These are phyloP conservation scores for Colletotrichum spaethianum DNA, from an alignment of 2,329 filamentous ascomycete species.

Conservation along the genomic window DNA sequence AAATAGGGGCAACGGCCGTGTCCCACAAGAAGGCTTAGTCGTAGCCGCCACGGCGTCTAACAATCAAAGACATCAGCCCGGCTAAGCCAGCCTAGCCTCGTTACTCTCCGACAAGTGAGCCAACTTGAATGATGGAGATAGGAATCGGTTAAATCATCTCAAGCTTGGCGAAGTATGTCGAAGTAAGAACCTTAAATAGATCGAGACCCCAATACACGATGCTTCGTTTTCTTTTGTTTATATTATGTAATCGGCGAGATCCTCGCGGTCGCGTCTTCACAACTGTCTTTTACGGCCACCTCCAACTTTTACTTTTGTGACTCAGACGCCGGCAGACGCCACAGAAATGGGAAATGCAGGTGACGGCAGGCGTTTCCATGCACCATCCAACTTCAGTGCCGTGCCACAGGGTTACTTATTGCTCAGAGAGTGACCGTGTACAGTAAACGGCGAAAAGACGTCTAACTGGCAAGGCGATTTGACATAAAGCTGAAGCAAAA, in stretches of 20 bases:
- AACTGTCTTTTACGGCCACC: not conserved
- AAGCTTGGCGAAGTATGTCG: not conserved
- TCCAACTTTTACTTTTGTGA: not conserved
- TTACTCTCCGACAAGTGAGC: not conserved
- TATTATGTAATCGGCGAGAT: not conserved
- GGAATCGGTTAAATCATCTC: not conserved
- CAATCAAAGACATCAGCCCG: conserved; percentile 14
- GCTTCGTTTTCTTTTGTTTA: not conserved
- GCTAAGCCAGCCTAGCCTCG: not conserved
- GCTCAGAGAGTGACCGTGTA: not conserved
- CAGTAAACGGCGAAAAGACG: too few relatives aligned
- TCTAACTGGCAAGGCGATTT: not conserved
- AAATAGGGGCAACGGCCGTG: not conserved
- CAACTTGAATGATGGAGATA: not conserved
- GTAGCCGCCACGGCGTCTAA: conserved; percentile 19
- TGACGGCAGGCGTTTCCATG: not conserved
- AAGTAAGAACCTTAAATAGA: not conserved
- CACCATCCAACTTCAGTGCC: not conserved
- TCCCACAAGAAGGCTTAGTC: conserved; percentile 8
- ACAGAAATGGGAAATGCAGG: conserved; percentile 2
- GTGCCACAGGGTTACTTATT: not conserved
- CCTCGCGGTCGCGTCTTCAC: not conserved
- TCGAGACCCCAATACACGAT: not conserved
- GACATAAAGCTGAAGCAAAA: conserved; percentile 3
- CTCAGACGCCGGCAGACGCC: conserved; percentile 13